phyloP scores from a whole-genome alignment of 176 grass and related monocot species.

The Carex scoparia region DNA sequence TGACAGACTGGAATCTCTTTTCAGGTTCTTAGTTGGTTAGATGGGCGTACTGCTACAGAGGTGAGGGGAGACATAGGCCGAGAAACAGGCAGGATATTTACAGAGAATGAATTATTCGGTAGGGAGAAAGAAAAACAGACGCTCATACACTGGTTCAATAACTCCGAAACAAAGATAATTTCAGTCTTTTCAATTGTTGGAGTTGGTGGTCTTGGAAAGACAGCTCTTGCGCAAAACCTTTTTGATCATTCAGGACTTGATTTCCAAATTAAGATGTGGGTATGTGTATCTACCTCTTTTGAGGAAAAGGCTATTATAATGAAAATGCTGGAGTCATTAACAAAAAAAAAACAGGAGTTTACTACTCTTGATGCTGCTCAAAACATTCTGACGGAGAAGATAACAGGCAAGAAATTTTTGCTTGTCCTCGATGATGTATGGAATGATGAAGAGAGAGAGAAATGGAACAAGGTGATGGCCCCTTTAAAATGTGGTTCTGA shows the following conservation, averaged over 20 bases:
- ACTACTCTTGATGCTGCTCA: background rate
- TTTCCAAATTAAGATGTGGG: slow-evolving; percentile 27
- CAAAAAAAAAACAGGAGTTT: background rate
- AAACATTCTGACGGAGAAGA: background rate
- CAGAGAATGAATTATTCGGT: slow-evolving; percentile 8
- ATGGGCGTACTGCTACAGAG: background rate
- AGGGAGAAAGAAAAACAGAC: slow-evolving; percentile 1
- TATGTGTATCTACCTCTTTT: slow-evolving; percentile 17
- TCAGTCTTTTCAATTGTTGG: slow-evolving; percentile 15
- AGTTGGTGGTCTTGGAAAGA: slow-evolving; percentile 27
- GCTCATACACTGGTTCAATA: background rate
- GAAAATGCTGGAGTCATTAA: slow-evolving; percentile 20
- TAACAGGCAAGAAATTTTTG: slow-evolving; percentile 23
- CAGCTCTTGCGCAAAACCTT: background rate
- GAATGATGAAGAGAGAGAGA: background rate
- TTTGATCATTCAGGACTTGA: slow-evolving; percentile 5
- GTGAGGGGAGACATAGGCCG: background rate
- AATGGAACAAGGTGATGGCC: background rate
- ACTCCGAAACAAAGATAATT: background rate
- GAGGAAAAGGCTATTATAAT: background rate
- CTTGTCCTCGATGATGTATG: slow-evolving; percentile 36
- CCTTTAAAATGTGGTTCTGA: background rate
- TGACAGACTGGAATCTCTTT: background rate
- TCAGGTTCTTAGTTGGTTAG: background rate
- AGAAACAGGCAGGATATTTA: slow-evolving; percentile 3